A percentile compares a stretch with the other conserved stretches of the same genome.
Evolutionary conservation across 1,284 basidiomycete species (phyloP).

Genomic region (Microbotryum silenes-acaulis): DNA sequence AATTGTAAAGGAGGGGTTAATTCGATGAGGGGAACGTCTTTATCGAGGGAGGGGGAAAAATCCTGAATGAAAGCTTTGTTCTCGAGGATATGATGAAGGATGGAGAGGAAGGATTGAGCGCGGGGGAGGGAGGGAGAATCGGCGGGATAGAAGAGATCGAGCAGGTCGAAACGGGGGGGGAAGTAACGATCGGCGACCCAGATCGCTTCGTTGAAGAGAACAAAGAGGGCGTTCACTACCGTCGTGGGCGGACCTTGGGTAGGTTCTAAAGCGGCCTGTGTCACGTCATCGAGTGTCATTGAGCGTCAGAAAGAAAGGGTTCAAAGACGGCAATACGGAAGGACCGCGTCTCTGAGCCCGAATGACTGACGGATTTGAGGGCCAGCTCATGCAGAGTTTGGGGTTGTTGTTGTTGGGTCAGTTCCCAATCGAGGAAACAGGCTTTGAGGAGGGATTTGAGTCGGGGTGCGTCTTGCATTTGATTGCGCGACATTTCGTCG

Average conservation of each 20-base stretch:
- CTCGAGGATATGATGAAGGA: conserved; percentile 69
- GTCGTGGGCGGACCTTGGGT: conserved; percentile 64
- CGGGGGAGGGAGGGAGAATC: conserved; percentile 55
- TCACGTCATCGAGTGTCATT: background rate
- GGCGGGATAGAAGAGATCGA: conserved; percentile 65
- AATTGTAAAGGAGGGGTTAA: conserved; percentile 22
- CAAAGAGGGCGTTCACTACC: conserved; percentile 68
- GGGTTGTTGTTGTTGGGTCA: conserved; percentile 49
- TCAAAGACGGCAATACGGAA: too few species aligned
- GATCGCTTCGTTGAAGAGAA: conserved; percentile 59
- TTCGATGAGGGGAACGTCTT: conserved; percentile 1
- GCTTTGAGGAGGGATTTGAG: conserved; percentile 70
- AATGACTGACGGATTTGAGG: conserved; percentile 44
- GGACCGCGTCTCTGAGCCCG: too few species aligned
- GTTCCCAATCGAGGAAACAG: conserved; percentile 63
- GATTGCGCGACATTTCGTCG: conserved; percentile 52
- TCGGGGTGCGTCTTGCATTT: conserved; percentile 71
- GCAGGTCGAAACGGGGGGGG: conserved; percentile 61
- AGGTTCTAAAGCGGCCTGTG: conserved; percentile 41
- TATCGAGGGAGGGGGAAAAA: conserved; percentile 2
- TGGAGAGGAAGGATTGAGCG: conserved; percentile 67
- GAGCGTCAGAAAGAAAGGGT: background rate
- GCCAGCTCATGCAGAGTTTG: conserved; percentile 63
- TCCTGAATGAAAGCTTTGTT: conserved; percentile 34
- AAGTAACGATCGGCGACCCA: conserved; percentile 63